Conservation (phyloP, 78 protist genomes). For the Speleostelium caveatum region DNA sequence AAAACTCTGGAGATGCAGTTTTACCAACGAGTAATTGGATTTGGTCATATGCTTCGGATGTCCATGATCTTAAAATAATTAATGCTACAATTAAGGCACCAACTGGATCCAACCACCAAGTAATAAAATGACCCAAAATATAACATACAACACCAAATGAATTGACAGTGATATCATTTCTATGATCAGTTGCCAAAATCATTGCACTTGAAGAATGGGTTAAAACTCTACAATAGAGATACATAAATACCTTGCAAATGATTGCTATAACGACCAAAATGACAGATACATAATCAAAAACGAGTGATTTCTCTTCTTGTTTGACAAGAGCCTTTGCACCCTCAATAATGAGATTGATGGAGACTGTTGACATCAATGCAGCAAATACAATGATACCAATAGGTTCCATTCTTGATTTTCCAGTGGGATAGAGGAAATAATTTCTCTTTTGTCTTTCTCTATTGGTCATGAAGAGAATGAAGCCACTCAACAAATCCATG, state of each 20-base stretch:
- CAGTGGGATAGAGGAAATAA: conserved; percentile 86
- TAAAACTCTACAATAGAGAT: conserved; percentile 75
- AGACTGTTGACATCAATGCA: conserved; percentile 84
- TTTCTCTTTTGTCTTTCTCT: conserved; percentile 44
- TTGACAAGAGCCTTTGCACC: conserved; percentile 8
- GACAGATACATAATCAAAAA: conserved; percentile 17
- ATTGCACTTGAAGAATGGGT: conserved; percentile 59
- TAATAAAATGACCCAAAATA: conserved; percentile 37
- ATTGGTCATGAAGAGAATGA: conserved; percentile 82
- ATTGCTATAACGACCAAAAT: conserved; percentile 66
- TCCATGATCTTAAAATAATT: conserved; percentile 88
- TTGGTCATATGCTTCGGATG: conserved; percentile 77
- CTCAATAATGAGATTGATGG: conserved; percentile 75
- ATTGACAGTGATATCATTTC: conserved; percentile 89
- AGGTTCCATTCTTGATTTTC: conserved; percentile 88
- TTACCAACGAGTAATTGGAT: conserved; percentile 78
- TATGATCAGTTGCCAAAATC: conserved; percentile 87
- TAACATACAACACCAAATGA: conserved; percentile 79
- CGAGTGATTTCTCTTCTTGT: neutral
- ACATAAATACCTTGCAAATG: conserved; percentile 74
- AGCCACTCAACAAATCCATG: conserved; percentile 89
- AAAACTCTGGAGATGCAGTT: conserved; percentile 81
- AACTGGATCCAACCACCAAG: conserved; percentile 87
- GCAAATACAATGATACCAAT: conserved; percentile 89
- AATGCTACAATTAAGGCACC: conserved; percentile 88